Base-by-base conservation (phyloP, 176 grass and related monocot genomes). In the Alopecurus myosuroides region DNA sequence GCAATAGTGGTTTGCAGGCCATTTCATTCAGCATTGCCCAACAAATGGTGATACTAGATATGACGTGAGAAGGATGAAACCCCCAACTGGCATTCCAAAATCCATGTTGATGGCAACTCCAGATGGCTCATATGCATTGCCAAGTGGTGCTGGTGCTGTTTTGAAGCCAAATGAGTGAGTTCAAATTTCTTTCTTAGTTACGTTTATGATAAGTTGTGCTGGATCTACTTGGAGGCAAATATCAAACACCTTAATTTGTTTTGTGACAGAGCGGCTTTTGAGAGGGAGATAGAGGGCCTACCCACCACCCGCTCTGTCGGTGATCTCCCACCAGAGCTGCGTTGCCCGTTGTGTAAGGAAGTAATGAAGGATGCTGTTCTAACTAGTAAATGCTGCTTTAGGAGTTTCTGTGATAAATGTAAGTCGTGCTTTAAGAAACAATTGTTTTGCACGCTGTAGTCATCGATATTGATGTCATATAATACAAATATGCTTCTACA, bases 351-450 rank as follows among this genome's bases (percentile, higher is more conserved):
- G 69, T 99, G 97, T 89, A 99, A 99, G 87, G 91, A 94, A 87
- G 93, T 96, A 67, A 99, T 99, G 94, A 99, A 99, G 88, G 97
- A 99, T 87, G 94, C 97, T 30, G 97, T 99, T 78, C 81, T 99
- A 79, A 97, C 94, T 74, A 99, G 97, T 94, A 99, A 99, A 88
- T 99, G 97, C 74, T 99, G 97, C 78, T 99, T 99, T 91, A 92
- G 85, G 72, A 99, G 97, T 81, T 99, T 99, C 74, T 99, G 97
- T 73, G 97, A 99, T 91, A 92, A 92, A 99, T 99, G 97, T 98
- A 92, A 87, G 90, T 76, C 46, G 15, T 12, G 19, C 61, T 72
- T 58, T 63, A 17, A 46, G 41, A 30, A 52, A 28, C 80, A 30
- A 69, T 58, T 76, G 3, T 79, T 56, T 51, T 55, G 19, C 48